These are phyloP conservation scores for Camelina neglecta DNA, from an alignment of 345 rosid genomes.

Conservation along the genomic window DNA sequence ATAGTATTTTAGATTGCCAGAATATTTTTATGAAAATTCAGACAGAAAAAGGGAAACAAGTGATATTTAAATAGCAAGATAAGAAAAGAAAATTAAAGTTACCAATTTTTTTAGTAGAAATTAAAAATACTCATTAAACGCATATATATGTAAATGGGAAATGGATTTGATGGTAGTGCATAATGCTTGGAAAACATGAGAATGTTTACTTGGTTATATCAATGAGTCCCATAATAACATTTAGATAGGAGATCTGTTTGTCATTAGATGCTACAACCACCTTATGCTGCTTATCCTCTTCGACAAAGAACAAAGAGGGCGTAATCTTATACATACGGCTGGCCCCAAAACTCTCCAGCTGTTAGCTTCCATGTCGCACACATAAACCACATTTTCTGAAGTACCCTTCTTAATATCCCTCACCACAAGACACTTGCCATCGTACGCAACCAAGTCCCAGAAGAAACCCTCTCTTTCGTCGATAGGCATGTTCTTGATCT, in stretches of 20 bases:
- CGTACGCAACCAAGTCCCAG: background rate
- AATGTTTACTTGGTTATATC: background rate
- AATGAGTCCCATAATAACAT: background rate
- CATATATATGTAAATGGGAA: no score
- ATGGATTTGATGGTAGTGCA: no score
- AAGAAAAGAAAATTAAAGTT: background rate
- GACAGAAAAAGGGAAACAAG: no score
- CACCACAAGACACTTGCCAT: constrained; percentile 22
- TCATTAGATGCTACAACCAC: background rate
- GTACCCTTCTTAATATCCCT: no score
- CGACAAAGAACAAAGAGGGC: background rate
- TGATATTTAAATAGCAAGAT: no score
- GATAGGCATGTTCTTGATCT: background rate
- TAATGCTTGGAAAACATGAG: background rate
- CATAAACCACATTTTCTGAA: background rate
- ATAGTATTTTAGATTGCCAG: no score
- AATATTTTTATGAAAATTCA: no score
- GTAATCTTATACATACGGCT: background rate
- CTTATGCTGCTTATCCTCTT: background rate
- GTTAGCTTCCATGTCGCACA: constrained; percentile 12
- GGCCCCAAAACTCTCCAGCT: background rate
- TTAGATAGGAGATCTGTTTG: background rate
- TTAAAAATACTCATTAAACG: no score
- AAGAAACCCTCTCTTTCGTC: background rate
- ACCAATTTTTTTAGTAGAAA: background rate